phyloP scores from a whole-genome alignment of 179 eudicot species.

The Patellifolia procumbens region DNA sequence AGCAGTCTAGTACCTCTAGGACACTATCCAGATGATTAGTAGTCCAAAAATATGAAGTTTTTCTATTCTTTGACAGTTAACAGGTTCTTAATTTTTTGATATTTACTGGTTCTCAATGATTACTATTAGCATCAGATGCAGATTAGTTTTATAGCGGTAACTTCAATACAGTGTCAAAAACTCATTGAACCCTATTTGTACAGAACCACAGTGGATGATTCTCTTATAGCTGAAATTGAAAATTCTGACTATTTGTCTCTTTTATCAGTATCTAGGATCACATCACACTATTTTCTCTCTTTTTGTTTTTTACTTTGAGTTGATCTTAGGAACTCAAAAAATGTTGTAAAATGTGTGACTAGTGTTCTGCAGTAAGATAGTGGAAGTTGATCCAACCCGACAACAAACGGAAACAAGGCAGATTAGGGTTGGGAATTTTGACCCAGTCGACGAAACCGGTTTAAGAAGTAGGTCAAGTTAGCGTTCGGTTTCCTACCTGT shows the following conservation, averaged over 20 bases:
- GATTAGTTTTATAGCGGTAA: slow-evolving; percentile 23
- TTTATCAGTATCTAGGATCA: not conserved
- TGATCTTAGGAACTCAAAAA: too few relatives aligned
- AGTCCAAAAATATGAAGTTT: slow-evolving; percentile 11
- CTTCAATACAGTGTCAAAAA: slow-evolving; percentile 13
- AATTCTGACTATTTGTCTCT: slow-evolving; percentile 13
- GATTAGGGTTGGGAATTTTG: too few relatives aligned
- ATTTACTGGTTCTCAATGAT: slow-evolving; percentile 4
- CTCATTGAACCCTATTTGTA: slow-evolving; percentile 27
- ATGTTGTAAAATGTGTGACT: not conserved
- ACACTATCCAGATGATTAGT: slow-evolving; percentile 49
- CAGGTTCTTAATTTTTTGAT: not conserved
- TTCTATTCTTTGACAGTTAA: slow-evolving; percentile 10
- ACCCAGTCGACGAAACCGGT: too few relatives aligned
- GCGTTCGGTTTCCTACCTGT: not conserved
- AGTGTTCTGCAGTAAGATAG: not conserved
- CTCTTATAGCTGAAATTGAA: slow-evolving; percentile 14
- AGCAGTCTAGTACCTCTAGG: slow-evolving; percentile 38
- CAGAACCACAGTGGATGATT: slow-evolving; percentile 35
- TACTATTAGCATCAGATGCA: slow-evolving; percentile 22
- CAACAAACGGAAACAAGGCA: too few relatives aligned
- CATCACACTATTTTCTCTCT: too few relatives aligned
- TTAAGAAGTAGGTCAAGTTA: too few relatives aligned
- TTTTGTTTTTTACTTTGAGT: too few relatives aligned
- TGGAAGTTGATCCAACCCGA: too few relatives aligned